These are phyloP conservation scores for Geotrichum fermentans DNA, from an alignment of 1,139 yeast genomes.

Conservation along the genomic window DNA sequence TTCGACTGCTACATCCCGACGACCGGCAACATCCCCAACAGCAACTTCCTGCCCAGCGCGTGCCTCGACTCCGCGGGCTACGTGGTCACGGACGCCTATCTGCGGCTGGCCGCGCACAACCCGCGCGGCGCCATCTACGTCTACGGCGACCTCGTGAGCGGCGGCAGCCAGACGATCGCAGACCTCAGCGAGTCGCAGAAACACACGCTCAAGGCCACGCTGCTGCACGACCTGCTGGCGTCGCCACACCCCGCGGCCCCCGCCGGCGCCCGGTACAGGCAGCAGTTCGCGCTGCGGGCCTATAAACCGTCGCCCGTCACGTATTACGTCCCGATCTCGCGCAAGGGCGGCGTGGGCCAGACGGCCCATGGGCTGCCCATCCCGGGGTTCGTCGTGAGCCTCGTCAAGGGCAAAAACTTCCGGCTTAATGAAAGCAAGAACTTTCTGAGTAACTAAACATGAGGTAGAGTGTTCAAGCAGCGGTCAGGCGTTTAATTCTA, in stretches of 20 bases:
- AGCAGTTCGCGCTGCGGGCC: slow-evolving; percentile 4
- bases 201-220: slow-evolving; percentile 13
- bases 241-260: not conserved
- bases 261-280: no score
- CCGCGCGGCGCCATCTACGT: slow-evolving; percentile 15
- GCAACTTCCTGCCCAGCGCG: slow-evolving; percentile 9
- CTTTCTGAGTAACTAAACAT: not conserved
- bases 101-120: slow-evolving; percentile 12
- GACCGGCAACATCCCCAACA: slow-evolving; percentile 18
- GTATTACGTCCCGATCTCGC: slow-evolving; percentile 18
- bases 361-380: slow-evolving; percentile 13
- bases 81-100: slow-evolving; percentile 17
- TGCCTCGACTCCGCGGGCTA: slow-evolving; percentile 18
- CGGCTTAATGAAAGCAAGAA: slow-evolving; percentile 9
- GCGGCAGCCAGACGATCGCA: slow-evolving; percentile 16
- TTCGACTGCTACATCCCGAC: slow-evolving; percentile 20
- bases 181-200: slow-evolving; percentile 15
- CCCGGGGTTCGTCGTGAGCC: slow-evolving; percentile 18
- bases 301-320: slow-evolving; percentile 13
- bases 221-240: slow-evolving; percentile 14
- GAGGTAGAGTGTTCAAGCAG: no score
- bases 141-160: slow-evolving; percentile 17
- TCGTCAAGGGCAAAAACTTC: slow-evolving; percentile 17
- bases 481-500: no score
- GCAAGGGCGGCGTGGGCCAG: slow-evolving; percentile 19